Conservation (phyloP, 768 basidiomycete genomes). For the Lenzites betulinus region DNA sequence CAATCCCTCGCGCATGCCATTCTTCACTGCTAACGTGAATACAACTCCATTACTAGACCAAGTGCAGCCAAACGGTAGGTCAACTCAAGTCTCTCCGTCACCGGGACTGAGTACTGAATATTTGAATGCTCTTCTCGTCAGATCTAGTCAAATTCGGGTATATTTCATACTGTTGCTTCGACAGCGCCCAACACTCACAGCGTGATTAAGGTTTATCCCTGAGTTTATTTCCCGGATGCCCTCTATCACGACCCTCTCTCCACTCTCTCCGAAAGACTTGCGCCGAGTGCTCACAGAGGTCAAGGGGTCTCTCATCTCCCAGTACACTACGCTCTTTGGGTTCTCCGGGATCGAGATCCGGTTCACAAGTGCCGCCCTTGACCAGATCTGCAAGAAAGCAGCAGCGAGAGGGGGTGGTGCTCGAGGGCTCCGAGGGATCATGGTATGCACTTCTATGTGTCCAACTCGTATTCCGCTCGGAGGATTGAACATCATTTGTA, state of each 20-base stretch:
- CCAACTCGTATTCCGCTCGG: background rate
- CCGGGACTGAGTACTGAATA: too few relatives aligned
- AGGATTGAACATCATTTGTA: conserved; percentile 31
- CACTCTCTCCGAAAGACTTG: conserved; percentile 79
- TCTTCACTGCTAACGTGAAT: conserved; percentile 77
- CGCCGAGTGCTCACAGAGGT: conserved; percentile 92
- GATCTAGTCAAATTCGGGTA: conserved; percentile 89
- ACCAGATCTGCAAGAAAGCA: conserved; percentile 81
- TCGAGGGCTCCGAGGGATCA: conserved; percentile 83
- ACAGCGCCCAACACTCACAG: background rate
- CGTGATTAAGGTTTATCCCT: conserved; percentile 74
- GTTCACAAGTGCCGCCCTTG: conserved; percentile 80
- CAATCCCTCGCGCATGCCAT: conserved; percentile 49
- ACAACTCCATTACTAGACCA: conserved; percentile 57
- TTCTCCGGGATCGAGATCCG: conserved; percentile 84
- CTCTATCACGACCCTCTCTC: conserved; percentile 81
- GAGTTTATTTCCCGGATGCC: conserved; percentile 96
- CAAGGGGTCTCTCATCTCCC: conserved; percentile 86
- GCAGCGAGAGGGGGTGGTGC: conserved; percentile 86
- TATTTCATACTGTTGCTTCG: conserved; percentile 2
- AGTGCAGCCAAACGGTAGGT: conserved; percentile 68
- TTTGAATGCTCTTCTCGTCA: conserved; percentile 35
- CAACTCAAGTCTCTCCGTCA: background rate
- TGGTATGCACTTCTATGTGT: conserved; percentile 48
- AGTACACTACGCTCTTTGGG: conserved; percentile 83